Evolutionary conservation across 371 early-diverging fungal species (phyloP), one percentile per base, ranked within the genome.

Genomic region (Haplosporangium sp.): DNA sequence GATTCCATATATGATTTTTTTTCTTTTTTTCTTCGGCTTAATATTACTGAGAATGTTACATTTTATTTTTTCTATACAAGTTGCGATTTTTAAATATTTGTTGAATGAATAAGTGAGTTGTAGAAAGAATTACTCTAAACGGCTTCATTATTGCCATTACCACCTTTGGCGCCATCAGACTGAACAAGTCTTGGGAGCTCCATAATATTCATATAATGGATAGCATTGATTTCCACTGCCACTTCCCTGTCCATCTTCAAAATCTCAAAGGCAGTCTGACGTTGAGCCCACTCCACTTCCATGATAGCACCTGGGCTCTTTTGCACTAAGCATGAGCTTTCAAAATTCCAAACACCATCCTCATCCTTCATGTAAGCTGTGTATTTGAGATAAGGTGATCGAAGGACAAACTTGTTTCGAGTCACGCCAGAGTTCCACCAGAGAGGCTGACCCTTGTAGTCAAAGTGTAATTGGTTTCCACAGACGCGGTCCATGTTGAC

Each of bases 381-480:
- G 56, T 81, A 81, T 50, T 71, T 71, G 45, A 81, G 69, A 15
- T 81, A 81, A 0, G 68, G 74, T 35, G 74, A 73, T 2, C 37
- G 27, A 3, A 8, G 2, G 48, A 65, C 63, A 59, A 57, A 81
- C 68, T 88, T 88, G 69, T 88, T 82, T 48, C 86, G 71, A 20
- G 85, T 63, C 10, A 88, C 57, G 13, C 87, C 88, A n/a, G 85
- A 84, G 74, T 88, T 88, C 87, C 86, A 88, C 88, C 88, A 88
- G 56, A 85, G 71, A 4, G 87, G 87, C 19, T 67, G 68, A 11
- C 83, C 84, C 50, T 76, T 72, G 9, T 74, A 61, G 45, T 77
- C 84, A 27, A 86, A 77, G 65, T 86, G 89, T 47, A 88, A 67
- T 39, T 85, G 86, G 56, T 86, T 88, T 20, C 89, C 89, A 66